phyloP scores from a whole-genome alignment of 192 early-diverging fungal genomes.

The Bifiguratus adelaidae region DNA sequence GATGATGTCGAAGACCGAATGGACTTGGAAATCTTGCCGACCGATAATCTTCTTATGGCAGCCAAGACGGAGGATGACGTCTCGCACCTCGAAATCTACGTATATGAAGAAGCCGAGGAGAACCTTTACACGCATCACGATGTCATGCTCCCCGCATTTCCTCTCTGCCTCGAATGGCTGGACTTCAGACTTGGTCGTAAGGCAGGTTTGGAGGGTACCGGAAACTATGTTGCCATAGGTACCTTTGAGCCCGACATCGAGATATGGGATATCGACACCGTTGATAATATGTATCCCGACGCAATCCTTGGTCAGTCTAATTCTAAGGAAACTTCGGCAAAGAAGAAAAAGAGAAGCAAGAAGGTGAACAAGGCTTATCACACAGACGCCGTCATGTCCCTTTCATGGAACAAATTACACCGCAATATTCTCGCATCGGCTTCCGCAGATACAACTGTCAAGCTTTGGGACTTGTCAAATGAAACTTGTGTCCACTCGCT shows the following conservation, averaged over 20 bases:
- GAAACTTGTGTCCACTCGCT: conserved; percentile 68
- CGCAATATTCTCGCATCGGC: conserved; percentile 70
- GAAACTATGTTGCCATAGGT: conserved; percentile 92
- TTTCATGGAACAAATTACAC: conserved; percentile 86
- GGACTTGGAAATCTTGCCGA: conserved; percentile 43
- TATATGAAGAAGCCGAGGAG: conserved; percentile 71
- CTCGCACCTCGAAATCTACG: conserved; percentile 88
- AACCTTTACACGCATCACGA: conserved; percentile 98
- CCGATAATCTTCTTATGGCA: conserved; percentile 83
- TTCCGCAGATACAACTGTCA: conserved; percentile 95
- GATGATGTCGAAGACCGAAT: conserved; percentile 70
- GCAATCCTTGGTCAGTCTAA: conserved; percentile 64
- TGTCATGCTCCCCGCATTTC: conserved; percentile 93
- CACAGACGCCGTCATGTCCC: conserved; percentile 88
- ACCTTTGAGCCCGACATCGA: conserved; percentile 98
- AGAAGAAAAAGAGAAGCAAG: conserved; percentile 36
- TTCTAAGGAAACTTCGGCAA: conserved; percentile 13
- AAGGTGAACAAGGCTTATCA: conserved; percentile 71
- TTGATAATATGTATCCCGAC: conserved; percentile 89
- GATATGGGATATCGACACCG: conserved; percentile 93
- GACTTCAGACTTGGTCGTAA: conserved; percentile 79
- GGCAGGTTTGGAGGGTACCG: conserved; percentile 30
- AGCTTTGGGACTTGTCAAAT: conserved; percentile 91
- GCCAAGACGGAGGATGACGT: conserved; percentile 97
- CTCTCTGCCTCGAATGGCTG: conserved; percentile 92